Evolutionary conservation across 129 eudicot genomes (phyloP), one percentile per base, ranked within the genome.

Genomic region (Erigeron canadensis): DNA sequence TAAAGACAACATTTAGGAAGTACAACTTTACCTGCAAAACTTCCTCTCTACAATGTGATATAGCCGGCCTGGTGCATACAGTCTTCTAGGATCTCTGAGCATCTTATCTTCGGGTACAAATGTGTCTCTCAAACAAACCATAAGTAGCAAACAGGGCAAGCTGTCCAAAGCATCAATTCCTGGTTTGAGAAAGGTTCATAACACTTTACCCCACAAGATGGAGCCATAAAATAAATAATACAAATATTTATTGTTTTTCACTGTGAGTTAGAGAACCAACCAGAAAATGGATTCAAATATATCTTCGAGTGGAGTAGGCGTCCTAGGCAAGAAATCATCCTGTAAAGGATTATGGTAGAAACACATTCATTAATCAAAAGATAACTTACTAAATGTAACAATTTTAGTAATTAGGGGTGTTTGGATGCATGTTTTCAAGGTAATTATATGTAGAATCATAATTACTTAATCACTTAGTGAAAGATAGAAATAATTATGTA

Each of bases 301-400:
- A 69, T 91, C 96, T 70, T 91, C 92, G 75, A 88, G 74, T 19
- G 90, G 92, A 34, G 97, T 86, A 34, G 96, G 79, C 15, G 96
- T 91, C 68, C 96, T 75, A 0, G 97, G 96, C 68, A 91, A 83
- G 80, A 91, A 91, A 79, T 91, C 97, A 78, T 91, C 97, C 96
- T 87, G 92, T 15, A 76, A 13, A 80, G 41, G 5, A 57, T 53
- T 21, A 28, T 44, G 39, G 10, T 21, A 67, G 45, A 66, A 50
- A 38, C 19, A 4, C 5, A 2, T 71, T 22, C 28, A 63, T 0
- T 10, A 1, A 50, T 50, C 57, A 10, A 15, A 11, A 2, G 10
- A 8, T 10, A 6, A 10, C 34, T 28, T 28, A 28, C 34, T 28
- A 28, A 28, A 28, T 0, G 34, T 1, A 0, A 28, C 34, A 28